Evolutionary conservation across 805 yeast genomes (phyloP).

Genomic region (Saccharomycopsis amapae): DNA sequence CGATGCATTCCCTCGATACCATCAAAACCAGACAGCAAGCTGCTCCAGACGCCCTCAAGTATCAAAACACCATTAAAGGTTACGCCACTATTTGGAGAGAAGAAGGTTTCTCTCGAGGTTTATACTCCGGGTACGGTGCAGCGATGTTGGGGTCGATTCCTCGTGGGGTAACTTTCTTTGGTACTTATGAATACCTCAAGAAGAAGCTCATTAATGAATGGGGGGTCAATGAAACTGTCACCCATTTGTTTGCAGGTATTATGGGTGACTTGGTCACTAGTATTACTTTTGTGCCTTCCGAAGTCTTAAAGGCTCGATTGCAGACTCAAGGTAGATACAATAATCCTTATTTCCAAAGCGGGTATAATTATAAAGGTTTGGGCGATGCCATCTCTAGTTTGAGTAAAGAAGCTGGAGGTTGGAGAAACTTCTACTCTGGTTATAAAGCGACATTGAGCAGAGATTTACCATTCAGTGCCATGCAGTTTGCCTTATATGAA

Average conservation of each 20-base stretch:
- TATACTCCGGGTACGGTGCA: slow-evolving; percentile 88
- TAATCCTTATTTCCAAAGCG: slow-evolving; percentile 70
- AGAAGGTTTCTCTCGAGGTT: slow-evolving; percentile 79
- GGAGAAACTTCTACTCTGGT: slow-evolving; percentile 72
- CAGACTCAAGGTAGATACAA: slow-evolving; percentile 88
- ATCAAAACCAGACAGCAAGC: slow-evolving; percentile 98
- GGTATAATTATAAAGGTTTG: slow-evolving; percentile 76
- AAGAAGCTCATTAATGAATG: slow-evolving; percentile 57
- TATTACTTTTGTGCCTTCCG: slow-evolving; percentile 88
- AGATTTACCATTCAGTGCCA: slow-evolving; percentile 92
- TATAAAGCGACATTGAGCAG: slow-evolving; percentile 90
- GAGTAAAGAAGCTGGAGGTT: slow-evolving; percentile 56
- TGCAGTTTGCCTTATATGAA: slow-evolving; percentile 95
- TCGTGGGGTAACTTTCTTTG: slow-evolving; percentile 85
- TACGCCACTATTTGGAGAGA: slow-evolving; percentile 63
- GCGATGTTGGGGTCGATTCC: slow-evolving; percentile 92
- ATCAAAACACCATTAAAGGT: slow-evolving; percentile 69
- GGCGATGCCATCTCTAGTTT: slow-evolving; percentile 64
- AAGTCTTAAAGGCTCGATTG: slow-evolving; percentile 84
- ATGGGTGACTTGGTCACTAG: slow-evolving; percentile 88
- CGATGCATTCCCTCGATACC: slow-evolving; percentile 94
- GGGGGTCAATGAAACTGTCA: slow-evolving; percentile 64
- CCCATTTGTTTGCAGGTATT: slow-evolving; percentile 81
- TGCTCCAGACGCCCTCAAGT: slow-evolving; percentile 60
- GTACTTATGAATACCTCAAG: slow-evolving; percentile 80